Percentiles rank a stretch among this genome's conserved stretches.
Conservation (phyloP, 257 asterid species). For the Solanum medicagineum region DNA sequence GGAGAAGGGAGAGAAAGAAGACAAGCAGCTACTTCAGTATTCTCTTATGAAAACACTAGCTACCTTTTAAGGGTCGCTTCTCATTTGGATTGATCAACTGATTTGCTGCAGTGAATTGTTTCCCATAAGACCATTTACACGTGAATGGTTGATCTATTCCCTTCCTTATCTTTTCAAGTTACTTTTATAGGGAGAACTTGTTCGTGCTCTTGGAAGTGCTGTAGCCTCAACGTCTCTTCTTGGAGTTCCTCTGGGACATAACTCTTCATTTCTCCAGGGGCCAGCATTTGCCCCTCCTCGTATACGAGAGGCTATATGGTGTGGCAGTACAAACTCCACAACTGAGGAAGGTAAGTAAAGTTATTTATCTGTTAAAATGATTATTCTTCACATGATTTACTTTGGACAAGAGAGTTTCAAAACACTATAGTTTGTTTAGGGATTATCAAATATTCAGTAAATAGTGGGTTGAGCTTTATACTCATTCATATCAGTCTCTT, state of each 20-base stretch:
- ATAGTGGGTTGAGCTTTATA: background rate
- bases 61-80: background rate
- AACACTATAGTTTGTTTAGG: background rate
- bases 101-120: background rate
- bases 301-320: conserved; percentile 98
- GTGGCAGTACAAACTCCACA: conserved; percentile 94
- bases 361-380: background rate
- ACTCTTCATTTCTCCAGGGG: conserved; percentile 97
- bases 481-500: background rate
- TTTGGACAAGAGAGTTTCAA: background rate
- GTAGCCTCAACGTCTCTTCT: conserved; percentile 76
- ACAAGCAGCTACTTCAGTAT: background rate
- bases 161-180: background rate
- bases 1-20: background rate
- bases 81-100: background rate
- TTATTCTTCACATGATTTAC: background rate
- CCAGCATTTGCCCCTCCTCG: conserved; percentile 99
- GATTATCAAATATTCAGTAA: background rate
- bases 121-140: background rate
- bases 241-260: conserved; percentile 98
- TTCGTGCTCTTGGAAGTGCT: conserved; percentile 87
- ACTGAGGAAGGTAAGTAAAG: conserved; percentile 73
- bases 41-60: background rate
- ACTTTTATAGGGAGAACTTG: conserved; percentile 63
- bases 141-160: background rate